Base-by-base conservation (phyloP, 1,284 basidiomycete species). In the Spongispora temasekensis region DNA sequence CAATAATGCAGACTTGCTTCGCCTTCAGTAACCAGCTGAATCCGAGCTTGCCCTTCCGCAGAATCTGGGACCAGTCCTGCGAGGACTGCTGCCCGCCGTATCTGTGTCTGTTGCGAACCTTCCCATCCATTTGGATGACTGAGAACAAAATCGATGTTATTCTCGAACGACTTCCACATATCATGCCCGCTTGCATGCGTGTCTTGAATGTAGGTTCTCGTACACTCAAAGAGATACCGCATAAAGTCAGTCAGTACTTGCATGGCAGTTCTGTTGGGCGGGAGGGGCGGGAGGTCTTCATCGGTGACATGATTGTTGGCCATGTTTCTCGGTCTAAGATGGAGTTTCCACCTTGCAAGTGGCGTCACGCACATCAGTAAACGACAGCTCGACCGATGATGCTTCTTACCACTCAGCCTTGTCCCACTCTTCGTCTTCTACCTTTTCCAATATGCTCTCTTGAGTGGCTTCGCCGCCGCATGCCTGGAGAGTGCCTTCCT, bases 1-100 rank as follows among this genome's bases (percentile, higher is more conserved):
- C 81, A 81, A 53, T 76, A 82, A 61, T 83, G 80, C 4, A 83
- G 64, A 67, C 79, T 80, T 1, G 82, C 82, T 65, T 83, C 81
- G 19, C 82, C 82, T 63, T 83, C 82, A 1, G 81, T 81, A 2
- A 83, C 78, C 19, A 83, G 79, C 13, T 75, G 77, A 19, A 83
- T 69, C 17, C 77, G 75, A 19, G 74, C 46, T 55, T 77, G 77
- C 3, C 77, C 81, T 42, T 69, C 70, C 1, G 61, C 37, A 8
- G 71, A 74, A 61, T 77, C 74, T 0, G 72, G 68, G 1, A 79
- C 65, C 7, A 80, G 64, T 5, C 75, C 73, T 15, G 75, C 79
- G 30, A 65, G 61, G 28, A 75, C 66, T 1, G 77, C 77, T 9
- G 78, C 79, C 2, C 64, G 69, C 27, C 78, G 72, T 61, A 80